Base-by-base conservation (phyloP, 345 rosid species). In the Pugionium dolabratum region DNA sequence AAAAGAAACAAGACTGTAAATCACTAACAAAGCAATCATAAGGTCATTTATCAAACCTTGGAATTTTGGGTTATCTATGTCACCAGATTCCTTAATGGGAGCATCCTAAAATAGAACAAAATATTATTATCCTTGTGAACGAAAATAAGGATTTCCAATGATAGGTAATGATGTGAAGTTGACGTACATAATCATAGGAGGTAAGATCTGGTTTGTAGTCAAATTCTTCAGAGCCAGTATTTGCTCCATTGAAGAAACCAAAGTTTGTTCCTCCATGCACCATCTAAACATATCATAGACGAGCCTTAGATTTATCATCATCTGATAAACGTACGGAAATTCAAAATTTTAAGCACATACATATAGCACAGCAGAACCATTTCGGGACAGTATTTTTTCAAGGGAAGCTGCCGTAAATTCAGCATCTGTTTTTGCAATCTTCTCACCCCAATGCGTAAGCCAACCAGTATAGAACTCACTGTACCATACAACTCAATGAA, bases 191-290 rank as follows among this genome's bases (percentile, higher is more conserved):
- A 76, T 93, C 98, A 76, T 93, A 93, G 59, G 97, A 90, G 63
- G 98, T 93, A 55, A 93, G 80, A 76, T 93, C 98, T 33, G 98
- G 84, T 75, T 93, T 85, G 80, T 87, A 93, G 74, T 85, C 90
- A 41, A 75, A 80, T 71, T 83, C 84, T 39, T 69, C 75, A 1
- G 45, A 40, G 59, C 87, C 97, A 54, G 93, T 88, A 72, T 93
- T 93, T 74, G 98, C 98, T 65, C 98, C 98, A 68, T 71, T 87
- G 53, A 87, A 90, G 79, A 93, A 93, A 60, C 98, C 98, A 75
- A 90, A 93, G 81, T 93, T 93, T 47, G 97, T 86, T 69, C 98
- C 98, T 62, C 98, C 98, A 67, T 93, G 98, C 53, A 86, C 98
- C 98, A 93, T 90, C 98, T 93, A 76, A 78, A 74, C 47, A 66